Base-by-base conservation (phyloP, 2,329 filamentous ascomycete species). In the Arthrobotrys entomopaga region DNA sequence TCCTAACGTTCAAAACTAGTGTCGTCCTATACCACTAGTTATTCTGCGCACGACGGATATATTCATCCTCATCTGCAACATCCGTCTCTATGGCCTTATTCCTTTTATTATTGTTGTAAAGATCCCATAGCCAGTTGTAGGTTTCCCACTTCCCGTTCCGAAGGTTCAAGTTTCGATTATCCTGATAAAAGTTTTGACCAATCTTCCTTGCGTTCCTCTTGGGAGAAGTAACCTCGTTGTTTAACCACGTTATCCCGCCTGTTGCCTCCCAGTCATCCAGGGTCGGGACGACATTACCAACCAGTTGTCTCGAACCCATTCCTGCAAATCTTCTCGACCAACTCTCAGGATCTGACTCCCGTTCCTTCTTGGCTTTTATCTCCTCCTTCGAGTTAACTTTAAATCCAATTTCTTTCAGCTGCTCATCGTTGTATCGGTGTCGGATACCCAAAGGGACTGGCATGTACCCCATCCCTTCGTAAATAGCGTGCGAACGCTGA, bases 181-280 rank as follows among this genome's bases (percentile, higher is more conserved):
- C 38, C 10, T n/a, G n/a, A n/a, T n/a, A n/a, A n/a, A n/a, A n/a
- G n/a, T n/a, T n/a, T n/a, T n/a, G n/a, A n/a, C n/a, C 42, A 1
- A 10, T 11, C 16, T 43, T 20, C 53, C 19, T 16, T 2, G 19
- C 8, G 13, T 20, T 26, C 65, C 16, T 42, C 38, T 48, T 34
- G 13, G 65, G 65, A 3, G 65, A 69, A 13, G 43, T n/a, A 15
- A 69, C 56, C 40, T 54, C 16, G 1, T n/a, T 16, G 15, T 69
- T 69, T 11, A 69, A n/a, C 1, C 34, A 42, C 24, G 49, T 24
- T 19, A 61, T 40, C 11, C 65, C 57, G 20, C 57, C 65, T n/a
- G 22, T 56, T 19, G 20, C 34, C 10, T 69, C 49, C 56, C 57
- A 69, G n/a, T 61, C 49, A 42, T 19, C 50, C 26, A 34, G 15